Evolutionary conservation across 768 basidiomycete genomes (phyloP).

Genomic region (Lepiota brunneoincarnata): DNA sequence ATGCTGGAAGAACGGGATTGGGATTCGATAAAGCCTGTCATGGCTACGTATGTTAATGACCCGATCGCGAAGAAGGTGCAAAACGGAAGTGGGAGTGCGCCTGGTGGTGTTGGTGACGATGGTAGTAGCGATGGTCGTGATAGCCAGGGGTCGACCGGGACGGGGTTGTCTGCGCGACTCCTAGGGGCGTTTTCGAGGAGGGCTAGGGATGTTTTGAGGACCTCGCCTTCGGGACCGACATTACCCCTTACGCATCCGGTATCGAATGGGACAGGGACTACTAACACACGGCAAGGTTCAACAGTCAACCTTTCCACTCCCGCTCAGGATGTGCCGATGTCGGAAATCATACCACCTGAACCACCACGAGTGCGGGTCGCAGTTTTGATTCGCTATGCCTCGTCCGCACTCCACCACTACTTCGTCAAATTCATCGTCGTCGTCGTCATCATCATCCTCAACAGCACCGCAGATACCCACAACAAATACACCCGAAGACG

Average conservation of each 20-base stretch:
- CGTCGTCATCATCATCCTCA: conserved; percentile 4
- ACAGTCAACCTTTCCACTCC: neutral
- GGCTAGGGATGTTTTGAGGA: neutral
- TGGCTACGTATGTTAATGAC: conserved; percentile 14
- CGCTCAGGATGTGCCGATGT: conserved; percentile 1
- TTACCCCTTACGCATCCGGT: neutral
- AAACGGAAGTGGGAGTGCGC: neutral
- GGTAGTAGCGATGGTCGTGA: neutral
- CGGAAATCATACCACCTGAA: neutral
- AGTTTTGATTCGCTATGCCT: conserved; percentile 47
- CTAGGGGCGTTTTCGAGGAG: neutral
- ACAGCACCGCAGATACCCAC: neutral
- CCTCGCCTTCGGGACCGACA: neutral
- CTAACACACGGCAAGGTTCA: conserved; percentile 1
- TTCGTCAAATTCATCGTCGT: conserved; percentile 8
- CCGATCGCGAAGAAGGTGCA: neutral
- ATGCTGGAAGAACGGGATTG: conserved; percentile 15
- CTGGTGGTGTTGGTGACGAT: neutral
- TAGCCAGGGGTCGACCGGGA: neutral
- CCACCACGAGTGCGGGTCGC: conserved; percentile 30
- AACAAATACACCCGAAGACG: conserved; percentile 12
- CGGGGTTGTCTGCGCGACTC: neutral
- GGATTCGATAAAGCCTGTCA: conserved; percentile 18
- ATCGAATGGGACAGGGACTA: neutral
- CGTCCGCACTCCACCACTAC: conserved; percentile 11